A percentile compares a stretch with the other conserved stretches of the same genome.
These are phyloP conservation scores for Lichtheimia ramosa DNA, from an alignment of 371 early-diverging fungal species.

Conservation along the genomic window DNA sequence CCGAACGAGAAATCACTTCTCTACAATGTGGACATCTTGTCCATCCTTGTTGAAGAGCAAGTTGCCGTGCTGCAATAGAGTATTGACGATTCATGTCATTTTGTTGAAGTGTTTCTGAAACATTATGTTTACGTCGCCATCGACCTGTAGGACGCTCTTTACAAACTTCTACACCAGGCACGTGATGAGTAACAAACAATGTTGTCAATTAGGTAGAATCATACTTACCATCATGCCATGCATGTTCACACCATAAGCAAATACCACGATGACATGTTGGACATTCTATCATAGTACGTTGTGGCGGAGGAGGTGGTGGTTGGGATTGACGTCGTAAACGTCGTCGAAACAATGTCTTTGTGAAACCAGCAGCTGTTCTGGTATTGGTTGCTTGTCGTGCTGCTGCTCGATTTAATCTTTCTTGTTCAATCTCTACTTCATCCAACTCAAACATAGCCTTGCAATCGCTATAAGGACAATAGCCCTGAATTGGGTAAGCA, in stretches of 20 bases:
- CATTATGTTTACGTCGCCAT: too few relatives aligned
- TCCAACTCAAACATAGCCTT: neutral
- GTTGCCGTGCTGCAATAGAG: conserved; percentile 2
- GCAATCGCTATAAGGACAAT: conserved; percentile 10
- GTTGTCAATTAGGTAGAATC: neutral
- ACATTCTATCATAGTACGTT: conserved; percentile 2
- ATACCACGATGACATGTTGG: conserved; percentile 6
- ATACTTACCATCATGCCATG: conserved; percentile 7
- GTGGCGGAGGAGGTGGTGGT: neutral
- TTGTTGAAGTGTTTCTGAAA: too few relatives aligned
- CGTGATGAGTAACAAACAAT: too few relatives aligned
- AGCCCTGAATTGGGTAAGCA: neutral
- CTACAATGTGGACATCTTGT: conserved; percentile 1
- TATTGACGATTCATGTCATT: neutral
- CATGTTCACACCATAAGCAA: conserved; percentile 2
- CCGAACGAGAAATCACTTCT: neutral
- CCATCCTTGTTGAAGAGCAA: conserved; percentile 1
- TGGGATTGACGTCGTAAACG: neutral
- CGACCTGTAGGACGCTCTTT: too few relatives aligned
- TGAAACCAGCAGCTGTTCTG: neutral
- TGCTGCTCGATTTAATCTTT: neutral
- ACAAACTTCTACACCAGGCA: too few relatives aligned
- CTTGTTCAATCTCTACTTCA: neutral
- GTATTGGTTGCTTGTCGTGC: neutral
- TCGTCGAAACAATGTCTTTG: neutral